phyloP scores from a whole-genome alignment of 1,139 yeast species.

The Diutina pseudorugosa region DNA sequence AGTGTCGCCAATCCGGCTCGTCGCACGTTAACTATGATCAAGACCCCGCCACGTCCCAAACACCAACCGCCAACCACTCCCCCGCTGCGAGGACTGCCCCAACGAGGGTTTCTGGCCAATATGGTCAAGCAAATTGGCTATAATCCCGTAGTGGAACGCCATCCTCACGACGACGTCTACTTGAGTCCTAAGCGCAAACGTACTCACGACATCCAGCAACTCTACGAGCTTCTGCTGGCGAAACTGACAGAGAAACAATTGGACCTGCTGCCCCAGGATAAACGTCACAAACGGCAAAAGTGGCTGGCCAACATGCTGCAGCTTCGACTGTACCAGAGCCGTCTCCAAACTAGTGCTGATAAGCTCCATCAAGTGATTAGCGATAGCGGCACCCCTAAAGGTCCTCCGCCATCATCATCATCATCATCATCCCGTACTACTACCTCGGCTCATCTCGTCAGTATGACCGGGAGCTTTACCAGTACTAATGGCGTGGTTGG shows the following conservation, averaged over 20 bases:
- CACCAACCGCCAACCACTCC: neutral
- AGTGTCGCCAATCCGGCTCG: neutral
- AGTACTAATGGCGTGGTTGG: too few relatives aligned
- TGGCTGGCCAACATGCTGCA: conserved; percentile 3
- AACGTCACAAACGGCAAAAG: neutral
- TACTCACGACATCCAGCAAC: neutral
- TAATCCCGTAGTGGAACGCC: neutral
- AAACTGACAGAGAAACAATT: conserved; percentile 1
- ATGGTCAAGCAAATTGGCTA: conserved; percentile 1
- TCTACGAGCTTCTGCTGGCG: neutral
- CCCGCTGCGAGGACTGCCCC: neutral
- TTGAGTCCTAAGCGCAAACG: neutral
- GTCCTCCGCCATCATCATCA: too few relatives aligned
- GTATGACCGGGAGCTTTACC: neutral
- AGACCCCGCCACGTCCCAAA: neutral
- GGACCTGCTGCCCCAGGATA: neutral
- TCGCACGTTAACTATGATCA: neutral
- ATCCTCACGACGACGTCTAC: neutral
- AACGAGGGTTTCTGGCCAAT: neutral
- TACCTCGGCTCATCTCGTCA: neutral
- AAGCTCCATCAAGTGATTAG: neutral
- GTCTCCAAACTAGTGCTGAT: neutral
- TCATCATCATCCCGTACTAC: too few relatives aligned
- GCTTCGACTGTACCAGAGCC: neutral
- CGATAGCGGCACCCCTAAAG: too few relatives aligned